phyloP scores from a whole-genome alignment of 495 filamentous ascomycete genomes.

The Oidiodendron maius region DNA sequence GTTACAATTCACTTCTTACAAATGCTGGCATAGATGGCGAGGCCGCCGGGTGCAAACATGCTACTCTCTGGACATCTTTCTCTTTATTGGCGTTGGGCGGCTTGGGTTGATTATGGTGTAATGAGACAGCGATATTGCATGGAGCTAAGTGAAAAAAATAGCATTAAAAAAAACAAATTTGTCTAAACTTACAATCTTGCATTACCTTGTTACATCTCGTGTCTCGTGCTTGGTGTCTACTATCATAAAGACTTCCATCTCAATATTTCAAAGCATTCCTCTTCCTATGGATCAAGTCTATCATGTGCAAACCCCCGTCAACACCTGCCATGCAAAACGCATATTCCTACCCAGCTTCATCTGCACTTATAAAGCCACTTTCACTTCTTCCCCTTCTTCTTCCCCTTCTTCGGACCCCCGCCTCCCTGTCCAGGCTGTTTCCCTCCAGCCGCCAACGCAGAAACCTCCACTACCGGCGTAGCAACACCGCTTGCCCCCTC shows the following conservation, averaged over 20 bases:
- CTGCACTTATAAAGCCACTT: neutral
- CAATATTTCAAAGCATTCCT: too few species aligned
- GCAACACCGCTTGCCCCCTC: constrained; percentile 19
- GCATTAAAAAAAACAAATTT: too few species aligned
- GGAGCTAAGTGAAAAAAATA: constrained; percentile 13
- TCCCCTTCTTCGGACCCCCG: constrained; percentile 43
- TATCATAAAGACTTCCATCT: too few species aligned
- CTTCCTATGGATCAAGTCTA: too few species aligned
- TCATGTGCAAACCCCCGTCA: too few species aligned
- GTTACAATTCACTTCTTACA: constrained; percentile 17
- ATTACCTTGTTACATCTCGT: too few species aligned
- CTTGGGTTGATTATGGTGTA: constrained; percentile 7
- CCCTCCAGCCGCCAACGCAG: neutral
- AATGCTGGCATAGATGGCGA: constrained; percentile 24
- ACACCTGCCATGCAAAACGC: too few species aligned
- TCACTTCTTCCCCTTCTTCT: constrained; percentile 53
- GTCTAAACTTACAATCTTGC: too few species aligned
- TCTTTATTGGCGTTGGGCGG: constrained; percentile 15
- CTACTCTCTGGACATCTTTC: constrained; percentile 8
- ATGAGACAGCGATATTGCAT: constrained; percentile 16
- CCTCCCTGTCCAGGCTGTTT: constrained; percentile 26
- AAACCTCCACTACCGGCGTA: constrained; percentile 18
- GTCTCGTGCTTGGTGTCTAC: too few species aligned
- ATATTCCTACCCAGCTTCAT: too few species aligned
- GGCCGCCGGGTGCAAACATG: constrained; percentile 19